Base-by-base conservation (phyloP, 331 rosid genomes). In the Ulmus americana region DNA sequence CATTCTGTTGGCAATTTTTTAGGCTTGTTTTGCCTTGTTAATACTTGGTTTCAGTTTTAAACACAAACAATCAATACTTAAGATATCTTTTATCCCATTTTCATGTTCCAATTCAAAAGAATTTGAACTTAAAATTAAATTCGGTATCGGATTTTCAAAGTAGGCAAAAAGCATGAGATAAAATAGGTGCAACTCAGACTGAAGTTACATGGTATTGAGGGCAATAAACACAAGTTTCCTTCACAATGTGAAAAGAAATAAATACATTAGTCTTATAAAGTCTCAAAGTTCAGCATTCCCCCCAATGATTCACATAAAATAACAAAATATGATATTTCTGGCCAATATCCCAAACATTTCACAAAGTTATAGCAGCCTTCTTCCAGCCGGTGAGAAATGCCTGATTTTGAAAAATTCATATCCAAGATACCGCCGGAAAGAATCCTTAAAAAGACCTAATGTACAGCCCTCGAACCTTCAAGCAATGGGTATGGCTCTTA, bases 271-370 rank as follows among this genome's bases (percentile, higher is more conserved):
- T 10, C 10, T 16, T 22, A 59, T 39, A 14, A 40, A 56, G 59
- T 65, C 35, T 68, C 50, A 54, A 53, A 20, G 62, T 49, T 53
- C 45, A 59, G 70, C 55, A 64, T 28, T 28, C 10, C 41, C 43
- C 53, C 70, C 66, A 62, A 52, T 49, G 50, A 65, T 61, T 39
- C 49, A 56, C 49, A 38, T 41, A 40, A 71, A 39, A 67, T 61
- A 52, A 77, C 28, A 74, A 72, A 64, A 51, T 48, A 55, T 43
- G 28, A 59, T 46, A 48, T 20, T 28, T 50, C 74, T 52, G 38
- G 52, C 70, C 63, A 74, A 28, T 65, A 61, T 61, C 64, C 43
- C 74, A 75, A 71, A 67, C 77, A 74, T 65, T 63, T 56, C 75
- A 78, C 65, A 65, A 67, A 58, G 63, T 56, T 51, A 64, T 69